These are phyloP conservation scores for Alnus glutinosa DNA, from an alignment of 306 rosid species.

Conservation along the genomic window DNA sequence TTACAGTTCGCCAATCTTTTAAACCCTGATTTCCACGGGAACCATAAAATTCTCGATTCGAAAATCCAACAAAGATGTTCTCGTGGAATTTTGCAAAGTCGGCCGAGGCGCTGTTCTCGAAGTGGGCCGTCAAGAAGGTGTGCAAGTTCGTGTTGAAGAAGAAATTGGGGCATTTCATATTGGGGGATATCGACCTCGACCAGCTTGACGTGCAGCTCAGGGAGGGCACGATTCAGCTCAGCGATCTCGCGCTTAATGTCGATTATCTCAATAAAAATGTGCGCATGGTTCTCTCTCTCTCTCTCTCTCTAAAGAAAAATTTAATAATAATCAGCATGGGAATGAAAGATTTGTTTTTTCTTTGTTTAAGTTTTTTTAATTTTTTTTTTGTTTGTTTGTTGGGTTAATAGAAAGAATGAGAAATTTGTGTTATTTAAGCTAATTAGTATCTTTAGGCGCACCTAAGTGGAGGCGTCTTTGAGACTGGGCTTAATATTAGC, in stretches of 20 bases:
- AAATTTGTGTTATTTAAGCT: background rate
- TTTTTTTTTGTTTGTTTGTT: background rate
- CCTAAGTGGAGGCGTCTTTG: background rate
- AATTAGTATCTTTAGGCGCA: background rate
- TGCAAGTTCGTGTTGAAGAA: constrained; percentile 87
- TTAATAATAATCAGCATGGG: background rate
- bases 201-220: constrained; percentile 90
- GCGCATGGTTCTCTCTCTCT: background rate
- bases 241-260: constrained; percentile 83
- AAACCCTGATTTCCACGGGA: constrained; percentile 29
- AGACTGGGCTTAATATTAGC: background rate
- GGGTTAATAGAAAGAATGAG: background rate
- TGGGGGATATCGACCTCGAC: constrained; percentile 86
- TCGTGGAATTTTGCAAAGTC: constrained; percentile 90
- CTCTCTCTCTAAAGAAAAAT: background rate
- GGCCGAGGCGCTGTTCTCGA: constrained; percentile 91
- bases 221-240: constrained; percentile 85
- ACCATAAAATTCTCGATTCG: background rate
- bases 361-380: background rate
- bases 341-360: background rate
- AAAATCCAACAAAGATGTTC: constrained; percentile 51
- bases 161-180: constrained; percentile 83
- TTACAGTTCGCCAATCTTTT: constrained; percentile 11
- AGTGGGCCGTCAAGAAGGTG: constrained; percentile 82
- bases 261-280: constrained; percentile 84